phyloP scores from a whole-genome alignment of 176 grass and related monocot species.

The Oryza glumipatula region DNA sequence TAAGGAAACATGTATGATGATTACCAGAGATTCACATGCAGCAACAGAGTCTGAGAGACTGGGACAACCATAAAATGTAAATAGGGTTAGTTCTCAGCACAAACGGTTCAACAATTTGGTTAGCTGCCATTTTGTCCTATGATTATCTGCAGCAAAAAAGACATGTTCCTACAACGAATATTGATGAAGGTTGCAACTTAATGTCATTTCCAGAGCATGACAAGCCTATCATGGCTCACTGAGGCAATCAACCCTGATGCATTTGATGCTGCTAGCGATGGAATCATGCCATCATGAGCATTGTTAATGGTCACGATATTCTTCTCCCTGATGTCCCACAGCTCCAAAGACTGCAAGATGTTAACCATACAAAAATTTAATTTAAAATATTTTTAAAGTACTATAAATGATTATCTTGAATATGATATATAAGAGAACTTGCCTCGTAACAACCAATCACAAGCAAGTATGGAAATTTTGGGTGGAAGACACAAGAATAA shows the following conservation, averaged over 20 bases:
- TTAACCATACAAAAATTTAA: slow-evolving; percentile 9
- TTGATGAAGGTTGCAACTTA: background rate
- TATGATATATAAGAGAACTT: slow-evolving; percentile 31
- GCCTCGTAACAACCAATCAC: slow-evolving; percentile 74
- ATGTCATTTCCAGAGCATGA: slow-evolving; percentile 67
- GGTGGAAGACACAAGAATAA: slow-evolving; percentile 70
- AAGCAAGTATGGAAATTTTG: slow-evolving; percentile 54
- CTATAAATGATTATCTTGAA: background rate
- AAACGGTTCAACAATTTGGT: background rate
- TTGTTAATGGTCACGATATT: slow-evolving; percentile 62
- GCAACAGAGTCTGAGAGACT: background rate
- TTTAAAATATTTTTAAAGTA: background rate
- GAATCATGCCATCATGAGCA: slow-evolving; percentile 60
- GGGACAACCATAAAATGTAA: background rate
- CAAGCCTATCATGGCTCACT: slow-evolving; percentile 63
- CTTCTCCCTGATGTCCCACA: slow-evolving; percentile 64
- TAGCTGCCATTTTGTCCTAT: slow-evolving; percentile 22
- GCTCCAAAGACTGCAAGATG: slow-evolving; percentile 60
- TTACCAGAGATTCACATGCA: slow-evolving; percentile 34
- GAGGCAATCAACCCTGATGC: slow-evolving; percentile 59
- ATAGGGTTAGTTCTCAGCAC: slow-evolving; percentile 33
- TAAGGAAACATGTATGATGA: background rate
- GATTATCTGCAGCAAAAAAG: background rate
- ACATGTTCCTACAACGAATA: background rate
- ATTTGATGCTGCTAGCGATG: slow-evolving; percentile 56